phyloP scores from a whole-genome alignment of 192 early-diverging fungal species.

The Umbelopsis isabellina region DNA sequence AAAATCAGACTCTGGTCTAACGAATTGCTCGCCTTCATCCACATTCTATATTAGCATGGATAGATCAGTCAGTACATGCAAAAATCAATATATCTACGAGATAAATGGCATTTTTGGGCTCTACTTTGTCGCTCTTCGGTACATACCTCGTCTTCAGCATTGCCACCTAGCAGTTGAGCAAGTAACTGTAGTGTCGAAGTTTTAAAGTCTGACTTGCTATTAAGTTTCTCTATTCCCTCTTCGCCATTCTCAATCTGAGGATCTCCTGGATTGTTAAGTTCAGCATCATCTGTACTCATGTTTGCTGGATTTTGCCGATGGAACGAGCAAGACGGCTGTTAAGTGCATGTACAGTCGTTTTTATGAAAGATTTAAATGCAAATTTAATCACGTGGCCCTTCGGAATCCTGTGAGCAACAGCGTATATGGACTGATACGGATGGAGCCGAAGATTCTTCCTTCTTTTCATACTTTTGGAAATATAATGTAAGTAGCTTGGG shows the following conservation, averaged over 20 bases:
- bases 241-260: not conserved
- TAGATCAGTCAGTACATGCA: not conserved
- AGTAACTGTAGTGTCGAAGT: too few species aligned
- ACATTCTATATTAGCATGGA: not conserved
- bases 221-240: not conserved
- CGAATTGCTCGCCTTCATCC: not conserved
- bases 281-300: constrained; percentile 18
- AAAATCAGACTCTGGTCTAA: constrained; percentile 8
- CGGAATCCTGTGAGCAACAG: not conserved
- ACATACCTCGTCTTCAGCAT: too few species aligned
- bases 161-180: too few species aligned
- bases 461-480: constrained; percentile 22
- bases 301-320: too few species aligned
- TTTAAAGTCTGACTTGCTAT: not conserved
- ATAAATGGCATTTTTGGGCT: too few species aligned
- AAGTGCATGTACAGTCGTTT: too few species aligned
- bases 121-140: too few species aligned
- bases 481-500: constrained; percentile 15
- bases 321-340: too few species aligned
- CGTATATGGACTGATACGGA: not conserved
- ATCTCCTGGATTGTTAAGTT: not conserved
- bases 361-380: too few species aligned
- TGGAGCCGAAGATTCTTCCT: not conserved
- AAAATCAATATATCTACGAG: too few species aligned
- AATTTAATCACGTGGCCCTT: not conserved